A percentile compares a stretch with the other conserved stretches of the same genome.
Conservation (phyloP, 305 asterid genomes). For the Solanum hybrid region DNA sequence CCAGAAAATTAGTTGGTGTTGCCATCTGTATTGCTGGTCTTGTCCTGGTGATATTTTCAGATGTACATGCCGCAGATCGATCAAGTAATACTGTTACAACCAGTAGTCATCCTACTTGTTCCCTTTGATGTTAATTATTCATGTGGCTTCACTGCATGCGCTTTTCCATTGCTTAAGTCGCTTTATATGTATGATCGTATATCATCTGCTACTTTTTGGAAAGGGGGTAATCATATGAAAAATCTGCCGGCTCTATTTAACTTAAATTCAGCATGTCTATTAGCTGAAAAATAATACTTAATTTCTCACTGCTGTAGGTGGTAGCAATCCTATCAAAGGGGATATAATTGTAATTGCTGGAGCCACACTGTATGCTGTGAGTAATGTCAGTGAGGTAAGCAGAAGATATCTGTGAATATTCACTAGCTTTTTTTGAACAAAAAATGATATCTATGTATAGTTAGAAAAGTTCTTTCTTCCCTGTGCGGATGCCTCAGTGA, state of each 20-base stretch:
- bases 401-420: neutral
- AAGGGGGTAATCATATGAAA: neutral
- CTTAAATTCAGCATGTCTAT: neutral
- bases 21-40: conserved; percentile 75
- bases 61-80: conserved; percentile 82
- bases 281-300: neutral
- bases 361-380: conserved; percentile 76
- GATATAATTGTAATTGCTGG: conserved; percentile 79
- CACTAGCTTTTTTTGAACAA: neutral
- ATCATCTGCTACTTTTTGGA: neutral
- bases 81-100: conserved; percentile 34
- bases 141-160: neutral
- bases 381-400: conserved; percentile 86
- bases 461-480: neutral
- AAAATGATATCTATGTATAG: neutral
- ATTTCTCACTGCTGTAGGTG: conserved; percentile 36
- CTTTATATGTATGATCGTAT: neutral
- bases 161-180: neutral
- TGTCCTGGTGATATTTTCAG: conserved; percentile 75
- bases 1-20: conserved; percentile 62
- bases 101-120: neutral
- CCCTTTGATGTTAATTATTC: neutral
- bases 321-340: conserved; percentile 80
- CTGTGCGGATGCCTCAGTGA: neutral
- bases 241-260: neutral